Base-by-base conservation (phyloP, 495 filamentous ascomycete genomes). In the Oidiodendron maius region DNA sequence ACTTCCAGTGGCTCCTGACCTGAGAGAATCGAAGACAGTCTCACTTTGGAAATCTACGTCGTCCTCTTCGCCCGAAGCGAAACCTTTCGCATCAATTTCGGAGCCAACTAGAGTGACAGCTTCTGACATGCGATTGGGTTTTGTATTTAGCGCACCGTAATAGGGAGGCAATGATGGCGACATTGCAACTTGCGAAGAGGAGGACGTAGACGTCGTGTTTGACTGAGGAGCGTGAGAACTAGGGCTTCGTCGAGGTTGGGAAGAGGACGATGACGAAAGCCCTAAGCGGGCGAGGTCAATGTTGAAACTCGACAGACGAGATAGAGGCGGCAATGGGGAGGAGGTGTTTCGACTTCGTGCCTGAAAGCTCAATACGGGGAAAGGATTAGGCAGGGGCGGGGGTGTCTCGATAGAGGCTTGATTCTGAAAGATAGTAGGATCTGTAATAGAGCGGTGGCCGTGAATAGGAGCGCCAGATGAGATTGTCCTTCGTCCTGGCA, bases 21-120 rank as follows among this genome's bases (percentile, higher is more conserved):
- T 83, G 52, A 93, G 70, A 13, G 91, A 96, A 63, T 97, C 93
- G 67, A 87, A 97, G 39, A 90, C 80, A 4, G 87, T 91, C 55
- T 96, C 93, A 56, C 86, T 95, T 65, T 86, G 78, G 48, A 87
- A 81, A 57, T 95, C 90, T 3, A 80, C 81, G 46, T 95, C 90
- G 44, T 94, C 87, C 52, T 95, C 91, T 44, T 91, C 89, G 4
- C 82, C 80, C 2, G 82, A 89, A 10, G 75, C 74, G 48, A 88
- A 83, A 15, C 82, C 82, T 45, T 85, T 82, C 35, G 79, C 78
- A 54, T 93, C 85, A 53, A 74, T 75, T 52, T 98, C 91, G 16
- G 91, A 96, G 26, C 88, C 87, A 28, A 87, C 79, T 20, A 91
- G 64, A 1, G 89, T 95, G 4, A 87, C 91, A 11, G 87, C 76